A percentile compares a stretch with the other conserved stretches of the same genome.
phyloP scores from a whole-genome alignment of 2,329 filamentous ascomycete species.

The Fonsecaea nubica region DNA sequence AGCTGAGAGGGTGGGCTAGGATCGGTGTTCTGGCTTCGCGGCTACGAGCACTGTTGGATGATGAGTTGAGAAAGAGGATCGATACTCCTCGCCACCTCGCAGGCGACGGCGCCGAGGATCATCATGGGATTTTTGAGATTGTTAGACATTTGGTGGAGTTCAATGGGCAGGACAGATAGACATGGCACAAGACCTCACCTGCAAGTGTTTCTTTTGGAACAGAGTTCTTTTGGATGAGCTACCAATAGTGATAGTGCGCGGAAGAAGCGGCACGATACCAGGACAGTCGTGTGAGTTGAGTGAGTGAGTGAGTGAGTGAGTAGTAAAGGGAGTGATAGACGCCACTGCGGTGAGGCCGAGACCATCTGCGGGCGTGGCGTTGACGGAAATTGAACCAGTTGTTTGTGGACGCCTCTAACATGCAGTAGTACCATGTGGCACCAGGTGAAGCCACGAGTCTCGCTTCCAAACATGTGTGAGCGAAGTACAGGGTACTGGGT shows the following conservation, averaged over 20 bases:
- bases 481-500: background rate
- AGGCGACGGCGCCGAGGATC: slow-evolving; percentile 37
- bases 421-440: background rate
- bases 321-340: background rate
- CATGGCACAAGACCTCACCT: background rate
- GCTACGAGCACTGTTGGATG: slow-evolving; percentile 84
- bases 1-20: slow-evolving; percentile 86
- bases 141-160: slow-evolving; percentile 85
- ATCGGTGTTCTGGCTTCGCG: slow-evolving; percentile 89
- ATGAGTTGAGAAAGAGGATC: slow-evolving; percentile 78
- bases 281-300: too few species aligned
- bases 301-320: too few species aligned
- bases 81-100: slow-evolving; percentile 70
- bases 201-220: background rate
- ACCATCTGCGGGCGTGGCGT: background rate
- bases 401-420: background rate
- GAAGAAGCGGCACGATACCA: too few species aligned
- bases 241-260: too few species aligned
- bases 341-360: background rate
- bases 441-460: background rate
- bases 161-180: slow-evolving; percentile 75
- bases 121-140: slow-evolving; percentile 71
- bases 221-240: background rate
- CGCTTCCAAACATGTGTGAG: background rate
- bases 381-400: background rate